Evolutionary conservation across 208 protist species (phyloP).

Genomic region (Trypanosoma scelopori): DNA sequence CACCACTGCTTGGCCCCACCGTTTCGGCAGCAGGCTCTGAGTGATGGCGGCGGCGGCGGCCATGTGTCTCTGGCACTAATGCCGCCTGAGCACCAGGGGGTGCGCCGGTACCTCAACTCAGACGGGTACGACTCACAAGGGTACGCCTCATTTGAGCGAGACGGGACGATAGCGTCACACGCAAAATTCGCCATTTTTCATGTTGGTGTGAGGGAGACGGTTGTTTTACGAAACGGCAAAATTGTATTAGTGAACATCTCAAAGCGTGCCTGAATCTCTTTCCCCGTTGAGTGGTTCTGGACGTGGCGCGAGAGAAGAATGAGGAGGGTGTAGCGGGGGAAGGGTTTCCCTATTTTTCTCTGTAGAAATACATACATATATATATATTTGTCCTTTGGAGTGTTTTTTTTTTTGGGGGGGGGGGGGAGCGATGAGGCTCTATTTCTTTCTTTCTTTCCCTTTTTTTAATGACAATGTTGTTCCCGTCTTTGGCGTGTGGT

Average conservation of each 20-base stretch:
- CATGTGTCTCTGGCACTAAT: neutral
- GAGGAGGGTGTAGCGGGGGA: no score
- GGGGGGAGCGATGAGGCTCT: neutral
- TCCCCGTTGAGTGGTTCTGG: neutral
- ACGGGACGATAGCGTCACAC: constrained; percentile 55
- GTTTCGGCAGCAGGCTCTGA: constrained; percentile 1
- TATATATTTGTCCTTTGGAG: no score
- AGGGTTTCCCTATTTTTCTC: constrained; percentile 19
- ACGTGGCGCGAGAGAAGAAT: no score
- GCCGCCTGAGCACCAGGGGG: constrained; percentile 1
- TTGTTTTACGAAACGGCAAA: constrained; percentile 57
- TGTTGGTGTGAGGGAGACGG: constrained; percentile 59
- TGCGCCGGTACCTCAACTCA: constrained; percentile 24
- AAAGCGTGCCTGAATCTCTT: constrained; percentile 25
- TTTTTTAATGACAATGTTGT: constrained; percentile 23
- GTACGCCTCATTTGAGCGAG: constrained; percentile 76
- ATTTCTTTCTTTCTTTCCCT: constrained; percentile 3
- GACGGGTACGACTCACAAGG: constrained; percentile 75
- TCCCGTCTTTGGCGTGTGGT: neutral
- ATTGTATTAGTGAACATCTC: constrained; percentile 62
- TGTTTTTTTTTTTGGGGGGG: no score
- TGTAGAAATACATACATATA: neutral
- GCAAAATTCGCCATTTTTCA: constrained; percentile 43
- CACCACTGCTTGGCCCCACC: constrained; percentile 60
- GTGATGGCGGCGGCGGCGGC: neutral